Percentiles rank a stretch among this genome's conserved stretches.
These are phyloP conservation scores for Serendipita sp. DNA, from an alignment of 768 basidiomycete species.

Conservation along the genomic window DNA sequence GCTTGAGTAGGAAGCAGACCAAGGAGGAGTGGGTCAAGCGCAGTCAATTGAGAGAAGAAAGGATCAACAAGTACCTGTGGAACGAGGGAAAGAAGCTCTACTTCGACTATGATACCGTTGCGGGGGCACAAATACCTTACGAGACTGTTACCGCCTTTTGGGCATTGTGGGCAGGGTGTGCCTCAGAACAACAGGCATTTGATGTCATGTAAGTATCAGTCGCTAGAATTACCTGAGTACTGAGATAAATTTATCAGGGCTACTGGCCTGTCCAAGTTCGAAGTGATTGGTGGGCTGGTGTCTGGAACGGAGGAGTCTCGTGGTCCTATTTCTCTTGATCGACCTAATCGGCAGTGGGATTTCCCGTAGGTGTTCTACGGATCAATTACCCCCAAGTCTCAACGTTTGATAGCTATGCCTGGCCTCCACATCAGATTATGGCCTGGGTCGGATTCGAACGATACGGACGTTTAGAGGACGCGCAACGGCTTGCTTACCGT, in stretches of 20 bases:
- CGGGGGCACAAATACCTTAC: constrained; percentile 82
- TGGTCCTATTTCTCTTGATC: constrained; percentile 85
- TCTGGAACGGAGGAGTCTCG: constrained; percentile 94
- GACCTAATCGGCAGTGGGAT: constrained; percentile 98
- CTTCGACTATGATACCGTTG: constrained; percentile 89
- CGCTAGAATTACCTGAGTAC: neutral
- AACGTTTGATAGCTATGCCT: constrained; percentile 39
- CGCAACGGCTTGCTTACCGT: constrained; percentile 82
- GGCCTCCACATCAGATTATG: constrained; percentile 99
- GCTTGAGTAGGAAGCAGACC: constrained; percentile 42
- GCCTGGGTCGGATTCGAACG: constrained; percentile 93
- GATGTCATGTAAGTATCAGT: constrained; percentile 61
- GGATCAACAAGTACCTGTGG: constrained; percentile 92
- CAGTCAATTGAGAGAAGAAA: constrained; percentile 62
- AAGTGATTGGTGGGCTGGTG: constrained; percentile 86
- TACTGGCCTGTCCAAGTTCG: constrained; percentile 83
- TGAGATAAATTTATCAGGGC: constrained; percentile 29
- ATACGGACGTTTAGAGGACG: constrained; percentile 88
- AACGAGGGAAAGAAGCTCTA: constrained; percentile 88
- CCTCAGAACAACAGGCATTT: constrained; percentile 89
- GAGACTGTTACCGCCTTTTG: constrained; percentile 95
- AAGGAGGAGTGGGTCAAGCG: constrained; percentile 89
- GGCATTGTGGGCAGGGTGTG: constrained; percentile 91
- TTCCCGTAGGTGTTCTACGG: constrained; percentile 56
- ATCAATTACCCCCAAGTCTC: constrained; percentile 7